A percentile compares a stretch with the other conserved stretches of the same genome.
phyloP scores from a whole-genome alignment of 1,139 yeast genomes.

The Pichia sorboxylosa region DNA sequence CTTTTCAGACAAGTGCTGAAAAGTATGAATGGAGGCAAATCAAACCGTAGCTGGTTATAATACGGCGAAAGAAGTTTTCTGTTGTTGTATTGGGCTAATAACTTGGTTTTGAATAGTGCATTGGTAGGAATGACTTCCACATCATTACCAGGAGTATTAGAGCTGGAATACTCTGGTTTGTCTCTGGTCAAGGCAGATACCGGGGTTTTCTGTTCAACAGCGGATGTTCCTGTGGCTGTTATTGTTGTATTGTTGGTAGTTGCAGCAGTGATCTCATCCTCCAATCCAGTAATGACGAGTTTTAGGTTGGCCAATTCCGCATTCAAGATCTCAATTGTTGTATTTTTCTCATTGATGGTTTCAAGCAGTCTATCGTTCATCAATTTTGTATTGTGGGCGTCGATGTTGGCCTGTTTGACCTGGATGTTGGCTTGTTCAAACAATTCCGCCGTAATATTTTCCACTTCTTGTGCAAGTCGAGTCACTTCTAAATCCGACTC shows the following conservation, averaged over 20 bases:
- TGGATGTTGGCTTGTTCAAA: constrained; percentile 67
- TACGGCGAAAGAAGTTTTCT: constrained; percentile 38
- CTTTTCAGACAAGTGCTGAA: constrained; percentile 15
- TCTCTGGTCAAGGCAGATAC: background rate
- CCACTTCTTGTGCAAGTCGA: constrained; percentile 55
- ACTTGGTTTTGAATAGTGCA: constrained; percentile 12
- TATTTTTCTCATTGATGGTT: constrained; percentile 63
- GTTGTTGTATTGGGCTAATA: constrained; percentile 14
- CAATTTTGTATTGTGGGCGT: constrained; percentile 25
- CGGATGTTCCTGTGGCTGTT: background rate
- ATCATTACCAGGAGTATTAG: background rate
- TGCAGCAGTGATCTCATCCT: background rate
- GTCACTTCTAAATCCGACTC: constrained; percentile 37
- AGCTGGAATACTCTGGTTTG: background rate
- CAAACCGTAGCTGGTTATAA: constrained; percentile 48
- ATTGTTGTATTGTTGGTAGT: background rate
- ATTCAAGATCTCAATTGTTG: constrained; percentile 52
- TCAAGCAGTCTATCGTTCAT: constrained; percentile 46
- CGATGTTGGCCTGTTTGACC: constrained; percentile 58
- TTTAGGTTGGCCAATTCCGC: constrained; percentile 65
- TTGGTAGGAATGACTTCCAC: constrained; percentile 2
- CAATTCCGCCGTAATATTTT: constrained; percentile 62
- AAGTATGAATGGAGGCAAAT: constrained; percentile 26
- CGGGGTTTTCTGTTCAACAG: background rate
- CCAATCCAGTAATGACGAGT: constrained; percentile 29